These are phyloP conservation scores for Rhypophila decipiens DNA, from an alignment of 495 filamentous ascomycete species.

Conservation along the genomic window DNA sequence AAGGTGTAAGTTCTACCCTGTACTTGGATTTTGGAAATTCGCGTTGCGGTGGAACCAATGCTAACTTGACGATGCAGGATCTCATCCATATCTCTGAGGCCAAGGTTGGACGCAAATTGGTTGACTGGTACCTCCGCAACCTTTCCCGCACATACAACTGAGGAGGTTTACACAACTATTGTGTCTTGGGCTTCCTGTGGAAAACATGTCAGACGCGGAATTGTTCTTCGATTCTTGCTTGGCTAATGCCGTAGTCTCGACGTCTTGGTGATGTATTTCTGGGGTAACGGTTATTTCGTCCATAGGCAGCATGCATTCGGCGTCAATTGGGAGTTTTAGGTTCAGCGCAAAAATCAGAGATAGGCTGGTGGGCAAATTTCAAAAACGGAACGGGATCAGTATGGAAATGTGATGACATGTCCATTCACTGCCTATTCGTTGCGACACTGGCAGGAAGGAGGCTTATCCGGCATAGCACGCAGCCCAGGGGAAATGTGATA, in stretches of 20 bases:
- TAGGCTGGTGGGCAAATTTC: conserved; percentile 4
- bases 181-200: background rate
- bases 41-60: conserved; percentile 1
- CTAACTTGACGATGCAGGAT: conserved; percentile 49
- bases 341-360: background rate
- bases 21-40: background rate
- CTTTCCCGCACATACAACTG: conserved; percentile 76
- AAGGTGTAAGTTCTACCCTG: conserved; percentile 61
- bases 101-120: conserved; percentile 91
- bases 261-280: background rate
- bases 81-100: conserved; percentile 97
- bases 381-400: too few relatives aligned
- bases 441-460: too few relatives aligned
- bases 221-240: conserved; percentile 1
- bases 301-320: conserved; percentile 17
- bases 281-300: background rate
- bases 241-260: conserved; percentile 11
- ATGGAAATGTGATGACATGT: too few relatives aligned
- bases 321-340: conserved; percentile 11
- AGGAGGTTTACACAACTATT: background rate
- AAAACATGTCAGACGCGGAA: background rate
- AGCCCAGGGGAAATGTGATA: too few relatives aligned
- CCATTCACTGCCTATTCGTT: too few relatives aligned
- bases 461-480: too few relatives aligned
- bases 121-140: conserved; percentile 99